Evolutionary conservation across 1,284 basidiomycete species (phyloP).

Genomic region (Cryptococcus sp.): DNA sequence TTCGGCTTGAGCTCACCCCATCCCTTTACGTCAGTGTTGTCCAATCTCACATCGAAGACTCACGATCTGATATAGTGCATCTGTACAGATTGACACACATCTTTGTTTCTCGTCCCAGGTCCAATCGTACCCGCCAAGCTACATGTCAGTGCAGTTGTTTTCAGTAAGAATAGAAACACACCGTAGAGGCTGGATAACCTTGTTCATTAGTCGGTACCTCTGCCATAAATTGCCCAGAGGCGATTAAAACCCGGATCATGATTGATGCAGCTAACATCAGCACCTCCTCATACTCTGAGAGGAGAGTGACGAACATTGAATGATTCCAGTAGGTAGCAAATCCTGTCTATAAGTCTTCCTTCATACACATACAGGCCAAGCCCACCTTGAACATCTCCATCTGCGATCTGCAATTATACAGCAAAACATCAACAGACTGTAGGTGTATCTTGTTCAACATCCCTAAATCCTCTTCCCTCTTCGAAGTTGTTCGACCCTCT

Average conservation of each 20-base stretch:
- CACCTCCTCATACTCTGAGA: background rate
- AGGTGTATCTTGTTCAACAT: conserved; percentile 21
- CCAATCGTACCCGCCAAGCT: conserved; percentile 36
- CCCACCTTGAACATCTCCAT: conserved; percentile 23
- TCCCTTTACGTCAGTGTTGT: conserved; percentile 5
- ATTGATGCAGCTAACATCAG: conserved; percentile 17
- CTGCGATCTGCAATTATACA: conserved; percentile 20
- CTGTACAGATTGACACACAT: conserved; percentile 22
- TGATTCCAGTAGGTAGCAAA: conserved; percentile 24
- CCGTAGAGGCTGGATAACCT: conserved; percentile 32
- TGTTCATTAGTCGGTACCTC: conserved; percentile 39
- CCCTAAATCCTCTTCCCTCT: conserved; percentile 7
- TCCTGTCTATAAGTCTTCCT: conserved; percentile 7
- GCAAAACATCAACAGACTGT: conserved; percentile 29
- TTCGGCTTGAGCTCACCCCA: conserved; percentile 14
- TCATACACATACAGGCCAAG: background rate
- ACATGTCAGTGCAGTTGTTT: background rate
- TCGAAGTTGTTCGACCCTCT: background rate
- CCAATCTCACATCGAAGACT: conserved; percentile 6
- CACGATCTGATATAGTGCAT: conserved; percentile 34
- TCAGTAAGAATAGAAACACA: conserved; percentile 5
- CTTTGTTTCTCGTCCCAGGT: conserved; percentile 35
- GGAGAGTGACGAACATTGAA: conserved; percentile 21
- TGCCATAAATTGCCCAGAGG: conserved; percentile 24
- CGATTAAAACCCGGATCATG: conserved; percentile 24